These are phyloP conservation scores for Apiotrichum sp. DNA, from an alignment of 1,284 basidiomycete species.

Conservation along the genomic window DNA sequence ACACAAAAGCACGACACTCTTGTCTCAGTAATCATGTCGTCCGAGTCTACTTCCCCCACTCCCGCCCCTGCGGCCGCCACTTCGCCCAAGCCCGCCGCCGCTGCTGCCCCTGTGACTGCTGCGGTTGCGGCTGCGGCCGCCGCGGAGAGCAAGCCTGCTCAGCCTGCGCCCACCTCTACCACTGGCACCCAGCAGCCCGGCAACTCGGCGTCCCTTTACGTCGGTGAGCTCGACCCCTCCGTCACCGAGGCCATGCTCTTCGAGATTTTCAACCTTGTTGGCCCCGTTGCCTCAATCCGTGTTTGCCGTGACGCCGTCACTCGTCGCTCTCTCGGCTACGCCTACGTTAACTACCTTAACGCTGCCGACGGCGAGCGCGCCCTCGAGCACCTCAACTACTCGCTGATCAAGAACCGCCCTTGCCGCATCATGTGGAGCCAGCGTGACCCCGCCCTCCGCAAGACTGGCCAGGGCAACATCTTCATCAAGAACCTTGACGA, in stretches of 20 bases:
- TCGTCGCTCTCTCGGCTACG: slow-evolving; percentile 98
- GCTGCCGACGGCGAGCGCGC: slow-evolving; percentile 96
- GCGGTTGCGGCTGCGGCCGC: slow-evolving; percentile 24
- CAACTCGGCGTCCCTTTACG: slow-evolving; percentile 91
- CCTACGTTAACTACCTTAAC: slow-evolving; percentile 99
- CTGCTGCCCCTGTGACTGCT: slow-evolving; percentile 19
- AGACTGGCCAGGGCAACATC: slow-evolving; percentile 99
- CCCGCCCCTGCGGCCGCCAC: slow-evolving; percentile 20
- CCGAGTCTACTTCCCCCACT: slow-evolving; percentile 26
- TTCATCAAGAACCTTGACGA: slow-evolving; percentile 99
- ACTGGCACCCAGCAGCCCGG: slow-evolving; percentile 58
- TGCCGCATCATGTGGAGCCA: slow-evolving; percentile 99
- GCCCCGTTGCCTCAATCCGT: slow-evolving; percentile 97
- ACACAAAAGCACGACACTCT: not conserved
- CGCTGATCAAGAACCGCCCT: slow-evolving; percentile 93
- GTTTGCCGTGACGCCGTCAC: slow-evolving; percentile 99
- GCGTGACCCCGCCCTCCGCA: slow-evolving; percentile 97
- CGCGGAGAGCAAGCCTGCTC: slow-evolving; percentile 32
- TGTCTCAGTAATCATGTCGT: slow-evolving; percentile 23
- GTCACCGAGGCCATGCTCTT: slow-evolving; percentile 99
- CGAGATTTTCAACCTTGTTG: slow-evolving; percentile 99
- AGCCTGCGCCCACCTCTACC: slow-evolving; percentile 52
- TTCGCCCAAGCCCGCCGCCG: slow-evolving; percentile 20
- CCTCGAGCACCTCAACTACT: slow-evolving; percentile 99
- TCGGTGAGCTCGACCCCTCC: slow-evolving; percentile 94